Evolutionary conservation across 2,329 filamentous ascomycete species (phyloP).

Genomic region (Penicillium sp.): DNA sequence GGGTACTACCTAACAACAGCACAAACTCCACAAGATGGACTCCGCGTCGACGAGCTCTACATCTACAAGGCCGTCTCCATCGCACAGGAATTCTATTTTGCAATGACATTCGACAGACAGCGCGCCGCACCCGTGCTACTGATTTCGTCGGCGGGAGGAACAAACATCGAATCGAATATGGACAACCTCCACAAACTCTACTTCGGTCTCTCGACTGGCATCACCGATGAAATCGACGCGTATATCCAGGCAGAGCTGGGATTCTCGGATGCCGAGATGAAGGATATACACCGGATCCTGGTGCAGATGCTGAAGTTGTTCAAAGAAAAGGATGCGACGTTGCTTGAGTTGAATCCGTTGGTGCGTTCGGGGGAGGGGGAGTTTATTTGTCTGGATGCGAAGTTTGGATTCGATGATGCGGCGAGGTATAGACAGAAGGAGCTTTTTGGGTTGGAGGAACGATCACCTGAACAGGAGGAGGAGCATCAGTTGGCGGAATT

Average conservation of each 20-base stretch:
- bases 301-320: conserved; percentile 38
- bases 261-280: conserved; percentile 25
- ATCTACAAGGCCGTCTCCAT: conserved; percentile 33
- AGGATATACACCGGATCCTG: conserved; percentile 28
- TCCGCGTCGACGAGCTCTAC: conserved; percentile 34
- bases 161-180: conserved; percentile 29
- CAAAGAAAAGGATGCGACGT: conserved; percentile 45
- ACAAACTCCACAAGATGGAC: conserved; percentile 26
- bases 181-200: conserved; percentile 26
- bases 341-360: conserved; percentile 45
- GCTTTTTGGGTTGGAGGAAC: conserved; percentile 40
- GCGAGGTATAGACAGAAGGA: conserved; percentile 42
- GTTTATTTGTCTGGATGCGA: conserved; percentile 39
- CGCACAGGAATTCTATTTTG: conserved; percentile 40
- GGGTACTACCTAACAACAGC: conserved; percentile 27
- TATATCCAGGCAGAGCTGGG: conserved; percentile 22
- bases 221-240: conserved; percentile 22
- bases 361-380: conserved; percentile 24
- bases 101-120: conserved; percentile 46
- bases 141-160: conserved; percentile 32
- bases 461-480: conserved; percentile 27
- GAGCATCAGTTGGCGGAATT: conserved; percentile 35
- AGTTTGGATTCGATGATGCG: conserved; percentile 50
- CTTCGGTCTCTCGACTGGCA: conserved; percentile 23
- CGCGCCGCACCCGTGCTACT: conserved; percentile 38